A percentile compares a stretch with the other conserved stretches of the same genome.
These are phyloP conservation scores for Bassia scoparia DNA, from an alignment of 148 eudicot genomes.

Conservation along the genomic window DNA sequence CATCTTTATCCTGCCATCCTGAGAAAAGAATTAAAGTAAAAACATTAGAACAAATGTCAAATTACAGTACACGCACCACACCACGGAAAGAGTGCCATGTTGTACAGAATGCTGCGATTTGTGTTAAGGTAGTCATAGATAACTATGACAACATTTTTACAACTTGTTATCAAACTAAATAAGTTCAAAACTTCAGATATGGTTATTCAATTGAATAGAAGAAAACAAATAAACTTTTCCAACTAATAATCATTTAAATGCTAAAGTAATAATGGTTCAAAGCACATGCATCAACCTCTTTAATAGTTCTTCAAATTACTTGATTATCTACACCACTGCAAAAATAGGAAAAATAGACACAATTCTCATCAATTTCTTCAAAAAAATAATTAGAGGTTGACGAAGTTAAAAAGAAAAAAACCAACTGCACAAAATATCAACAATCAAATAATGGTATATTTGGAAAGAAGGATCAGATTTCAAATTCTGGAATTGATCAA, in stretches of 20 bases:
- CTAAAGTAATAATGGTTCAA: background rate
- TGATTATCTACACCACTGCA: constrained; percentile 97
- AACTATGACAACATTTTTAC: background rate
- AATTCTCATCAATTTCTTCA: constrained; percentile 8
- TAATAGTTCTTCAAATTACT: constrained; percentile 38
- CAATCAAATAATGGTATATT: too few relatives aligned
- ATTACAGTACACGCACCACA: too few relatives aligned
- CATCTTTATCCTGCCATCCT: too few relatives aligned
- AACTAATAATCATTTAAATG: background rate
- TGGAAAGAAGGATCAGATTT: too few relatives aligned
- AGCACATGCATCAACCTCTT: background rate
- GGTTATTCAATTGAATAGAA: background rate
- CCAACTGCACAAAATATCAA: background rate
- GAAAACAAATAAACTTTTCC: background rate
- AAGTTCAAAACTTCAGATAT: background rate
- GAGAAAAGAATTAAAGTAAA: too few relatives aligned
- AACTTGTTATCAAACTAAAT: background rate
- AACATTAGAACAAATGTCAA: too few relatives aligned
- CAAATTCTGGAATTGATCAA: too few relatives aligned
- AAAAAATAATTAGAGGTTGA: background rate
- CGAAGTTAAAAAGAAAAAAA: background rate
- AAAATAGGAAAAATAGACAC: constrained; percentile 19
- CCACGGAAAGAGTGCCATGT: background rate
- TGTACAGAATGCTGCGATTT: background rate
- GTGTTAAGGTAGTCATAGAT: background rate